A percentile compares a stretch with the other conserved stretches of the same genome.
phyloP scores from a whole-genome alignment of 257 asterid genomes.

The Capsicum pubescens region DNA sequence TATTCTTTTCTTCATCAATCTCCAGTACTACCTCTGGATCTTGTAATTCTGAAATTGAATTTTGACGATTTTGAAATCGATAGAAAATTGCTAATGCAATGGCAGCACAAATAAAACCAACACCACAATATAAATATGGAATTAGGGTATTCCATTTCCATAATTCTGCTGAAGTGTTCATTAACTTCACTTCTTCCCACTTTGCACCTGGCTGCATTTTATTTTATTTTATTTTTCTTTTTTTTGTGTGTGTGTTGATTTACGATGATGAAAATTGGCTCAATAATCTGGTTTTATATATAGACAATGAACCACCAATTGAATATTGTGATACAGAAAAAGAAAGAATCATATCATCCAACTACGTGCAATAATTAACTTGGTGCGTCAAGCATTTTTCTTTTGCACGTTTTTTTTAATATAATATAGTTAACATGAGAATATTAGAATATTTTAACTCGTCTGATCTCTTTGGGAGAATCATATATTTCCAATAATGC shows the following conservation, averaged over 20 bases:
- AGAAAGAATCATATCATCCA: neutral
- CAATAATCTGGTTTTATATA: neutral
- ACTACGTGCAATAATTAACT: neutral
- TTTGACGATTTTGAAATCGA: neutral
- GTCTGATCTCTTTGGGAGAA: neutral
- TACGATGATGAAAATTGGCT: neutral
- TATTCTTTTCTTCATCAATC: neutral
- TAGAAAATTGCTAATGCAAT: neutral
- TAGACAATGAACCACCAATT: neutral
- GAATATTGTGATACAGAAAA: neutral
- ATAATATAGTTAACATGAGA: neutral
- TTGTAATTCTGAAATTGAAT: neutral
- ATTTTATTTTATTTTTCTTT: no score
- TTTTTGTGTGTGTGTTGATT: neutral
- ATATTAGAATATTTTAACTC: neutral
- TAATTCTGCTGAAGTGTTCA: neutral
- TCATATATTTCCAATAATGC: neutral
- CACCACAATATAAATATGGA: slow-evolving; percentile 6
- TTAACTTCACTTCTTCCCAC: neutral
- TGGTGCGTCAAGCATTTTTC: neutral
- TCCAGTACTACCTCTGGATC: neutral
- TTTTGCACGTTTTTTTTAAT: neutral
- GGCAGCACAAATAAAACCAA: neutral
- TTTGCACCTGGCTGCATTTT: slow-evolving; percentile 16
- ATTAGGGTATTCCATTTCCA: slow-evolving; percentile 13